Conservation (phyloP, 441 rosid genomes). For the Erodium moschatum region DNA sequence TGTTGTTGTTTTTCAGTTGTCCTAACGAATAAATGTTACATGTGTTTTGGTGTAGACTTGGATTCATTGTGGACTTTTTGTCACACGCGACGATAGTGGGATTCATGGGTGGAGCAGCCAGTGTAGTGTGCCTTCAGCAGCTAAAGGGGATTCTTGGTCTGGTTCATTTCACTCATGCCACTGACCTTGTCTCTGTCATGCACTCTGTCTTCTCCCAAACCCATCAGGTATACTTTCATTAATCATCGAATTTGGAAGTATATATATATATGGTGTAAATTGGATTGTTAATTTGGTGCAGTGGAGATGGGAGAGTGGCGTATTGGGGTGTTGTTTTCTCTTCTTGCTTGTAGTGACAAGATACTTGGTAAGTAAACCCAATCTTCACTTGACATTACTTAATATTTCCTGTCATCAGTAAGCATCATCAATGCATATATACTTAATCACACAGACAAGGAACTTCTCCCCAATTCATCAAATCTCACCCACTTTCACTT, state of each 20-base stretch:
- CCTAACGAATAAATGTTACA: too few relatives aligned
- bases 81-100: constrained; percentile 76
- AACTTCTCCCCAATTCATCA: neutral
- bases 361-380: constrained; percentile 49
- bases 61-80: constrained; percentile 74
- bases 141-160: constrained; percentile 71
- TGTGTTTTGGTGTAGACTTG: constrained; percentile 35
- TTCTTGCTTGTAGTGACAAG: constrained; percentile 53
- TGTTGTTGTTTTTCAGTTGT: too few relatives aligned
- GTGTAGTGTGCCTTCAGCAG: constrained; percentile 64
- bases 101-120: constrained; percentile 30
- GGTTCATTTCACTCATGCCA: constrained; percentile 49
- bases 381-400: too few relatives aligned
- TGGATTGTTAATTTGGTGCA: constrained; percentile 20
- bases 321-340: constrained; percentile 56
- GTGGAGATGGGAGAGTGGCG: constrained; percentile 69
- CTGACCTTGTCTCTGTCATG: constrained; percentile 65
- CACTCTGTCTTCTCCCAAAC: constrained; percentile 38
- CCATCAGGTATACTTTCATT: constrained; percentile 41
- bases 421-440: too few relatives aligned
- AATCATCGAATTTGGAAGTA: too few relatives aligned
- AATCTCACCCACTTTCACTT: neutral
- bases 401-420: too few relatives aligned
- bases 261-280: too few relatives aligned
- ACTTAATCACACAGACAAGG: too few relatives aligned